Base-by-base conservation (phyloP, 2,329 filamentous ascomycete species). In the Colletotrichum liaoningense region DNA sequence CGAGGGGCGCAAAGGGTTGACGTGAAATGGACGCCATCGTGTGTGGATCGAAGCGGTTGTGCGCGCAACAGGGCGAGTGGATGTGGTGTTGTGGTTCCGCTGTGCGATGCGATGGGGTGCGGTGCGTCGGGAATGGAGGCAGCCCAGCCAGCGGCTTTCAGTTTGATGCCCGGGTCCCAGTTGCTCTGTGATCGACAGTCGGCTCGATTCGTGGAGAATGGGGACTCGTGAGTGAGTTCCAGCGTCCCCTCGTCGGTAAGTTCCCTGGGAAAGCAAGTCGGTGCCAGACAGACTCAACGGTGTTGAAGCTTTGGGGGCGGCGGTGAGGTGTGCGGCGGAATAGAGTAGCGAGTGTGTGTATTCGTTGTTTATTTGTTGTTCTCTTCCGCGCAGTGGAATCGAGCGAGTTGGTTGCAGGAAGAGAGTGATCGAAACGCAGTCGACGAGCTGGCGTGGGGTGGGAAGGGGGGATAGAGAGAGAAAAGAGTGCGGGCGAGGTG, bases 1-100 rank as follows among this genome's bases (percentile, higher is more conserved):
- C 90, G 67, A 95, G 87, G 62, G 92, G 92, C 80, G 91, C 93
- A 82, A 95, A 95, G 6, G 93, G 93, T 83, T 94, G 93, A 79
- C 93, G 90, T 75, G 87, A 84, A 74, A 88, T 77, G 77, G 88
- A 82, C 80, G 89, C 87, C 89, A 91, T 91, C 78, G 79, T 79
- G 79, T 58, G 65, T 69, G 68, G 69, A 67, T 59, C 56, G 72
- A 63, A 38, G 62, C 24, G 42, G 35, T 42, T 33, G 38, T 62
- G 67, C 60, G 67, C 72, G 72, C 68, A 52, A 55, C 30, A 62
- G 58, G 28, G 38, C 65, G 38, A 72, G 63, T 58, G 55, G 72
- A 59, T 30, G 49, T 35, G 66, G 35, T 26, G 52, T 24, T 42
- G 33, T 28, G 63, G 63, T 65, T 28, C 26, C 11, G 26, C 28